Conservation (phyloP, 352 stramenopile species). For the Plasmopara halstedii region DNA sequence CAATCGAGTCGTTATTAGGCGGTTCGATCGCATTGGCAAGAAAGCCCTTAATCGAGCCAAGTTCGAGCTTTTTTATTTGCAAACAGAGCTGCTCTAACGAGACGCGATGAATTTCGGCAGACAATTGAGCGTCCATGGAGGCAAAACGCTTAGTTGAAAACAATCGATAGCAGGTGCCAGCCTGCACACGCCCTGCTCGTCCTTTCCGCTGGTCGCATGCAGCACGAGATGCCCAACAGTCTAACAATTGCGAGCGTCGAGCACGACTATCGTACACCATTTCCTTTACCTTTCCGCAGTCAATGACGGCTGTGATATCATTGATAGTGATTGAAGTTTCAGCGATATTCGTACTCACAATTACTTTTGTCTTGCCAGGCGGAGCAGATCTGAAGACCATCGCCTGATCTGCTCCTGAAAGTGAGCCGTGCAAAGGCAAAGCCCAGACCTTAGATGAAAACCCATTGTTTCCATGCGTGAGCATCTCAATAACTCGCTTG, state of each 20-base stretch:
- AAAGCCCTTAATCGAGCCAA: constrained; percentile 69
- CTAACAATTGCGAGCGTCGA: constrained; percentile 66
- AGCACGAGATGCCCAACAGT: constrained; percentile 75
- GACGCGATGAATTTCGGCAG: constrained; percentile 84
- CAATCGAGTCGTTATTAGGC: constrained; percentile 83
- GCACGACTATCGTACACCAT: constrained; percentile 80
- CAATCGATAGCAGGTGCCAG: constrained; percentile 69
- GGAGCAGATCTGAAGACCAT: constrained; percentile 64
- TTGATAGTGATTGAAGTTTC: constrained; percentile 88
- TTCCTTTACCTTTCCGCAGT: constrained; percentile 83
- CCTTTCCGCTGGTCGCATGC: constrained; percentile 79
- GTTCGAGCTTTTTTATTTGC: constrained; percentile 78
- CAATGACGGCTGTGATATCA: constrained; percentile 81
- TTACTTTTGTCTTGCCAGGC: constrained; percentile 70
- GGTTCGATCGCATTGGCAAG: constrained; percentile 87
- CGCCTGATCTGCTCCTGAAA: constrained; percentile 64
- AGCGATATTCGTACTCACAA: constrained; percentile 85
- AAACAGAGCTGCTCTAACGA: constrained; percentile 82
- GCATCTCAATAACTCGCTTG: constrained; percentile 66
- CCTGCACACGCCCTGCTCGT: constrained; percentile 72
- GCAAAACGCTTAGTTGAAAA: constrained; percentile 61
- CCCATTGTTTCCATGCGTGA: constrained; percentile 18
- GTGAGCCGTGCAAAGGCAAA: constrained; percentile 65
- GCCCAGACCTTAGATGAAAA: constrained; percentile 53
- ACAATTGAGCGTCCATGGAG: constrained; percentile 59